Percentiles rank a stretch among this genome's conserved stretches.
These are phyloP conservation scores for Schrenkiella parvula DNA, from an alignment of 345 rosid genomes.

Conservation along the genomic window DNA sequence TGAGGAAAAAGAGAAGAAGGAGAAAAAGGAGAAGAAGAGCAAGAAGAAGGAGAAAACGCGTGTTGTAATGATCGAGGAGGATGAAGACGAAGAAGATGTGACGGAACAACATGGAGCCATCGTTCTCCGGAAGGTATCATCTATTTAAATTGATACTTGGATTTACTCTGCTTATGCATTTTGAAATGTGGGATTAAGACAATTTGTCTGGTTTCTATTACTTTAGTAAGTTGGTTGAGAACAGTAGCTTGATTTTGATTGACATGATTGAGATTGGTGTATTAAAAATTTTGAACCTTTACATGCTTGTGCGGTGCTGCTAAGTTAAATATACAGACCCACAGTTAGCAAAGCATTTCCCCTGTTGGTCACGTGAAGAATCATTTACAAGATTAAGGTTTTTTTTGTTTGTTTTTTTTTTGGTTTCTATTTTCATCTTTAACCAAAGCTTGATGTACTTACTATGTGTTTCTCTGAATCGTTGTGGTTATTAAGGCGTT, in stretches of 20 bases:
- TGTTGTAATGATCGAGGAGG: conserved; percentile 61
- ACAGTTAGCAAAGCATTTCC: neutral
- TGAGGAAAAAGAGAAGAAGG: conserved; percentile 36
- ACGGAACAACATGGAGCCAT: conserved; percentile 45
- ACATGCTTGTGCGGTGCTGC: neutral
- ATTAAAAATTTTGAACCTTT: conserved; percentile 12
- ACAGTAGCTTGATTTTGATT: neutral
- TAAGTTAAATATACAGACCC: neutral
- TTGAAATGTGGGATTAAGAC: neutral
- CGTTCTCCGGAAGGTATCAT: conserved; percentile 60
- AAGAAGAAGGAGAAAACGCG: conserved; percentile 52
- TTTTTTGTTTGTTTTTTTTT: too few species aligned
- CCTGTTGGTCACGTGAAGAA: neutral
- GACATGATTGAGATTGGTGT: conserved; percentile 3
- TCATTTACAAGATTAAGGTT: neutral
- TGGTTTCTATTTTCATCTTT: too few species aligned
- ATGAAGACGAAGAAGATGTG: conserved; percentile 41
- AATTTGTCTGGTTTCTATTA: neutral
- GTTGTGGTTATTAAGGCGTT: conserved; percentile 53
- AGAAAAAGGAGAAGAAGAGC: conserved; percentile 40
- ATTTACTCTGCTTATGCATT: neutral
- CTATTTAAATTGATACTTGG: neutral
- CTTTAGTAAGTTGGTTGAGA: neutral
- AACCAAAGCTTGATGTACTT: neutral
- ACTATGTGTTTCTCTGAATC: neutral